Percentiles rank a stretch among this genome's conserved stretches.
Conservation (phyloP, 2,329 filamentous ascomycete species). For the Penicillium polonicum region DNA sequence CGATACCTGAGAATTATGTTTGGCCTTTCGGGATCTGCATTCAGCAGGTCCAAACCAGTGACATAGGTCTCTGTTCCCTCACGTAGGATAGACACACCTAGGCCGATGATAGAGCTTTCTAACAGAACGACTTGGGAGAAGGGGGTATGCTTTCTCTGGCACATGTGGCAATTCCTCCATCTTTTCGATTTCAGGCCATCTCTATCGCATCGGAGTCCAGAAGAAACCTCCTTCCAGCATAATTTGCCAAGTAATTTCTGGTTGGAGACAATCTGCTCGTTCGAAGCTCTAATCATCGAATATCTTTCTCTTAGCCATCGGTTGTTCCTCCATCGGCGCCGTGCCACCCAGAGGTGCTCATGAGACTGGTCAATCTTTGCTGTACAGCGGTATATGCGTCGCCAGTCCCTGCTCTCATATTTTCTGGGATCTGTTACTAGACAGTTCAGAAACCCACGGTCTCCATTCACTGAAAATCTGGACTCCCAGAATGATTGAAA, state of each 20-base stretch:
- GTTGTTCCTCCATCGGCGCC: constrained; percentile 5
- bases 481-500: constrained; percentile 5
- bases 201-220: constrained; percentile 2
- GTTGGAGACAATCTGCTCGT: not conserved
- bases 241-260: not conserved
- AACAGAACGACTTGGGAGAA: constrained; percentile 3
- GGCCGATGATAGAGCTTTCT: not conserved
- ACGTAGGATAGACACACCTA: constrained; percentile 1
- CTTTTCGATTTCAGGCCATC: not conserved
- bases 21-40: not conserved
- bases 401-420: not conserved
- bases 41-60: constrained; percentile 4
- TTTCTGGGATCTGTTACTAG: not conserved
- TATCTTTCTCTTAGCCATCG: constrained; percentile 6
- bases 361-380: not conserved
- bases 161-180: not conserved
- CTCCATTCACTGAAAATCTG: constrained; percentile 3
- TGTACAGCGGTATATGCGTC: constrained; percentile 6
- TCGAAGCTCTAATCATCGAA: not conserved
- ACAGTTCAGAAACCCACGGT: constrained; percentile 1
- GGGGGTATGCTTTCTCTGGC: not conserved
- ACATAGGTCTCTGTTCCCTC: constrained; percentile 4
- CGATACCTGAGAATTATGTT: constrained; percentile 3
- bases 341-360: not conserved
- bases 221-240: not conserved